Conservation (phyloP, 169 alveolate genomes). For the Plasmodium fragile region DNA sequence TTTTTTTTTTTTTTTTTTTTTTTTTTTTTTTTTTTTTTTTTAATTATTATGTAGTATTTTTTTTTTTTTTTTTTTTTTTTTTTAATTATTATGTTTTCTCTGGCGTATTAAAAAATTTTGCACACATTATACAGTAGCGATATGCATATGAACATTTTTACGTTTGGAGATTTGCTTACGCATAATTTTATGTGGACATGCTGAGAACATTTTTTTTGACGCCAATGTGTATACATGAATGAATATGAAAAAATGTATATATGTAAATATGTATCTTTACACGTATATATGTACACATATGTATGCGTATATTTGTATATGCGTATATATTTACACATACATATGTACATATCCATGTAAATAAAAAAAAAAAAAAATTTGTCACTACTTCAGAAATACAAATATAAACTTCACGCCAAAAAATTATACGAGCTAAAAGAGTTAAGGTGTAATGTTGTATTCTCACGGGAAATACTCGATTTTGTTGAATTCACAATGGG, state of each 20-base stretch:
- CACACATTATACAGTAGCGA: slow-evolving; percentile 45
- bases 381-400: background rate
- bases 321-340: background rate
- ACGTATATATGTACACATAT: background rate
- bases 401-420: slow-evolving; percentile 12
- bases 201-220: background rate
- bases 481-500: slow-evolving; percentile 7
- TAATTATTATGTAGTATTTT: slow-evolving; percentile 12
- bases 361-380: slow-evolving; percentile 3
- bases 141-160: background rate
- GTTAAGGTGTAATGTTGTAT: background rate
- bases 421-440: background rate
- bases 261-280: background rate
- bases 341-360: background rate
- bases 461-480: background rate
- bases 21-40: slow-evolving; percentile 23
- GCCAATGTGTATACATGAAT: background rate
- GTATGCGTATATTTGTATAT: background rate
- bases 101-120: slow-evolving; percentile 35
- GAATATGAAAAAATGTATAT: background rate
- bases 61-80: slow-evolving; percentile 23
- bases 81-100: slow-evolving; percentile 11
- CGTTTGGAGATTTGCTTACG: background rate
- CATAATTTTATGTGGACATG: background rate
- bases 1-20: slow-evolving; percentile 18